These are phyloP conservation scores for Naganishia cerealis DNA, from an alignment of 1,284 basidiomycete genomes.

Conservation along the genomic window DNA sequence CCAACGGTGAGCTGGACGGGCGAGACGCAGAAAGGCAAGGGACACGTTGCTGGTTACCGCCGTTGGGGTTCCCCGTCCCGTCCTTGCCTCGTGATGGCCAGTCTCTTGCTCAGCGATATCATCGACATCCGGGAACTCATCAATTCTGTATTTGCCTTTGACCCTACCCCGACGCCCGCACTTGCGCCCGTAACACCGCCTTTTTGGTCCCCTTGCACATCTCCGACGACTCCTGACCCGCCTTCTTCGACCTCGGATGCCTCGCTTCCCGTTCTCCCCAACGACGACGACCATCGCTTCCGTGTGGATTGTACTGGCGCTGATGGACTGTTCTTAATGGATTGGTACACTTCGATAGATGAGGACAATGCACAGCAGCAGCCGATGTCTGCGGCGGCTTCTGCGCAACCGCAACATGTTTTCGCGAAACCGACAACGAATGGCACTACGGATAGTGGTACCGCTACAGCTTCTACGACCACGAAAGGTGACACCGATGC, in stretches of 20 bases:
- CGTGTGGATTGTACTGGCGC: not conserved
- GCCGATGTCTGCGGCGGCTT: too few relatives aligned
- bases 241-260: not conserved
- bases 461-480: not conserved
- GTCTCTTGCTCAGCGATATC: not conserved
- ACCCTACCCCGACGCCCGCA: not conserved
- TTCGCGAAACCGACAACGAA: not conserved
- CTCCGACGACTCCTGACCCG: not conserved
- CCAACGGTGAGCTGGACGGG: too few relatives aligned
- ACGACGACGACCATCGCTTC: not conserved
- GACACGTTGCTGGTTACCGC: too few relatives aligned
- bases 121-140: slow-evolving; percentile 9
- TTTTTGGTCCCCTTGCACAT: not conserved
- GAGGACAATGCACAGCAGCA: not conserved
- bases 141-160: slow-evolving; percentile 3
- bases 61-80: too few relatives aligned
- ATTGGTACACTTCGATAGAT: not conserved
- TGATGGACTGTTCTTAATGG: not conserved
- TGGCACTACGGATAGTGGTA: not conserved
- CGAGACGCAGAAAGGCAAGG: not conserved
- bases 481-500: not conserved
- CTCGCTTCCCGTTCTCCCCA: not conserved
- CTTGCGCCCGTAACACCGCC: not conserved
- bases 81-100: not conserved
- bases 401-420: not conserved